These are phyloP conservation scores for Neurospora hispaniola DNA, from an alignment of 495 filamentous ascomycete genomes.

Conservation along the genomic window DNA sequence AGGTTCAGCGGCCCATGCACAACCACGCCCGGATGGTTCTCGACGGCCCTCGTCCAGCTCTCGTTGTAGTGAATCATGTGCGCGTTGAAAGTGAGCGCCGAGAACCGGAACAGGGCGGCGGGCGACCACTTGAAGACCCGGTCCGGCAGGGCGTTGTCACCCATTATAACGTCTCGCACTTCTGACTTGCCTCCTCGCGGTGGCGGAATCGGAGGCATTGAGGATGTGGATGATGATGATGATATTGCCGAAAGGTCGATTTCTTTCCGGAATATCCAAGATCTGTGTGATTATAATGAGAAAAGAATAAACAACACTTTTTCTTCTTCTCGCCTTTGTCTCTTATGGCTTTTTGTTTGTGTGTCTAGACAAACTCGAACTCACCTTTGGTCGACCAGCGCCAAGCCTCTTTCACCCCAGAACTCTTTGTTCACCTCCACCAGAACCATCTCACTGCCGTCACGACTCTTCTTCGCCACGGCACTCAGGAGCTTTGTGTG, in stretches of 20 bases:
- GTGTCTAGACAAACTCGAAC: neutral
- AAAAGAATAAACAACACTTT: neutral
- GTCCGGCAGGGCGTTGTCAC: neutral
- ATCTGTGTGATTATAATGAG: slow-evolving; percentile 22
- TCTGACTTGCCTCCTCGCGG: slow-evolving; percentile 5
- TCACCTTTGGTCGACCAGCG: slow-evolving; percentile 44
- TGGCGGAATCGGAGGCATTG: neutral
- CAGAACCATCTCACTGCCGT: slow-evolving; percentile 53
- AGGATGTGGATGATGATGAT: neutral
- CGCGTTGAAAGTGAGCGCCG: slow-evolving; percentile 60
- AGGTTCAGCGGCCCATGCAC: slow-evolving; percentile 57
- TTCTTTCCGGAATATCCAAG: slow-evolving; percentile 50
- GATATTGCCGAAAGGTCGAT: slow-evolving; percentile 16
- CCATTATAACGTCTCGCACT: slow-evolving; percentile 5
- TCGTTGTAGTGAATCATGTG: slow-evolving; percentile 64
- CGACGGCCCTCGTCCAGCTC: slow-evolving; percentile 46
- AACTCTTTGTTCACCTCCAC: slow-evolving; percentile 54
- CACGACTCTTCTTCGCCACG: slow-evolving; percentile 40
- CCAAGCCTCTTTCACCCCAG: slow-evolving; percentile 38
- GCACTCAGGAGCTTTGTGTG: slow-evolving; percentile 43
- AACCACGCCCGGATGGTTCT: slow-evolving; percentile 48
- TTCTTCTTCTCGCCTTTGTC: neutral
- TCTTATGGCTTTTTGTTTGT: neutral
- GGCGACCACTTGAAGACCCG: slow-evolving; percentile 41
- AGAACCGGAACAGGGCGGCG: slow-evolving; percentile 57